A percentile compares a stretch with the other conserved stretches of the same genome.
phyloP scores from a whole-genome alignment of 2,329 filamentous ascomycete species.

The Aureobasidium leucospermi region DNA sequence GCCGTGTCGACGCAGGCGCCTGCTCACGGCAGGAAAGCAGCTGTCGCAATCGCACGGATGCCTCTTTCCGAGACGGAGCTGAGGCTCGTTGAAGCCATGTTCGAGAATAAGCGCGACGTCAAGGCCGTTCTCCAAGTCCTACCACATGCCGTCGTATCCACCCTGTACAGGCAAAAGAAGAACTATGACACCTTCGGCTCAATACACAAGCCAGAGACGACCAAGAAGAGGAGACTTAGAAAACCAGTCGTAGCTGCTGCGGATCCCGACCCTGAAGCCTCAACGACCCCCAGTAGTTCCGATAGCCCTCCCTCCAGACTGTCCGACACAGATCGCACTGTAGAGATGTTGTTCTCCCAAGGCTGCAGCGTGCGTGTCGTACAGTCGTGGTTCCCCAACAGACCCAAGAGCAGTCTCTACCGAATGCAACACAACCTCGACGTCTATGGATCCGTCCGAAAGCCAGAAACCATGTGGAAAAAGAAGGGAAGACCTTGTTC shows the following conservation, averaged over 20 bases:
- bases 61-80: conserved; percentile 3
- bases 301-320: not conserved
- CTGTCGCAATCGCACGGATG: not conserved
- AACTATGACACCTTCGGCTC: not conserved
- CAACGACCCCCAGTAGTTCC: not conserved
- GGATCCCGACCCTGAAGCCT: not conserved
- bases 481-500: not conserved
- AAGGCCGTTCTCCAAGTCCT: not conserved
- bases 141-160: conserved; percentile 2
- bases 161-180: conserved; percentile 3
- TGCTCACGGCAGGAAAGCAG: not conserved
- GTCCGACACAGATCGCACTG: conserved; percentile 1
- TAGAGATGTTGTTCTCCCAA: not conserved
- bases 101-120: not conserved
- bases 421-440: not conserved
- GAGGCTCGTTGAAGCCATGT: conserved; percentile 8
- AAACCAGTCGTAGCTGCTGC: not conserved
- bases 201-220: conserved; percentile 1
- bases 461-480: not conserved
- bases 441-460: not conserved
- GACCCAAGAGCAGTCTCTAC: not conserved
- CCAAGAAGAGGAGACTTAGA: not conserved
- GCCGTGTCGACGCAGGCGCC: not conserved
- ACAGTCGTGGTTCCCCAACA: conserved; percentile 3
- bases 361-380: not conserved